Conservation (phyloP, 2,329 filamentous ascomycete genomes). For the Hymenoscyphus albidus region DNA sequence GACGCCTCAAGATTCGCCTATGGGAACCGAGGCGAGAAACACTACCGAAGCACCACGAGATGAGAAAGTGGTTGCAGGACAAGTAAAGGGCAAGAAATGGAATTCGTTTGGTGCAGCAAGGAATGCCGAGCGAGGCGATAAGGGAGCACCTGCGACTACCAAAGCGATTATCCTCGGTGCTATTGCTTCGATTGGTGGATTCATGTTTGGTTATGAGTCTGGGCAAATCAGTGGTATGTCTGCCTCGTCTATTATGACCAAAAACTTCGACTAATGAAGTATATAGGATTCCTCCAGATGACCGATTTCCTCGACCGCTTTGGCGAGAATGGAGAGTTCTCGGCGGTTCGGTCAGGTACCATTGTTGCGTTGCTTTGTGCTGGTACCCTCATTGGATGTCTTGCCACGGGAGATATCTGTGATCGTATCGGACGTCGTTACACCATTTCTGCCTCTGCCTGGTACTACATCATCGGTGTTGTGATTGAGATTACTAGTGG, state of each 20-base stretch:
- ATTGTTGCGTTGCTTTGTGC: constrained; percentile 61
- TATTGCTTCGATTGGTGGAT: constrained; percentile 52
- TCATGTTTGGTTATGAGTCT: constrained; percentile 49
- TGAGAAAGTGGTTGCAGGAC: not conserved
- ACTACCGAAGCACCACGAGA: not conserved
- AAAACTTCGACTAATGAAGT: constrained; percentile 27
- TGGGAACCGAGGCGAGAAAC: constrained; percentile 2
- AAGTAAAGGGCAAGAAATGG: not conserved
- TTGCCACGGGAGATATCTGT: constrained; percentile 56
- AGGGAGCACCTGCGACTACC: constrained; percentile 32
- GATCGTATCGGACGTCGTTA: constrained; percentile 58
- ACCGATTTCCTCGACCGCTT: constrained; percentile 53
- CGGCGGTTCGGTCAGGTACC: constrained; percentile 56
- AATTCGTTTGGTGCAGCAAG: not conserved
- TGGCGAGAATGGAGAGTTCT: constrained; percentile 47
- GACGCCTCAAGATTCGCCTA: constrained; percentile 5
- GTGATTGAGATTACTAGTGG: constrained; percentile 59
- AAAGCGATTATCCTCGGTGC: constrained; percentile 47
- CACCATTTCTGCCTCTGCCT: constrained; percentile 58
- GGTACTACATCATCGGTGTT: constrained; percentile 62
- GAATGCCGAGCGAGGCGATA: constrained; percentile 1
- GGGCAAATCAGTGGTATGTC: constrained; percentile 45
- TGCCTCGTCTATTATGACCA: not conserved
- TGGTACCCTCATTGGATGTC: constrained; percentile 55
- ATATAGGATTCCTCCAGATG: constrained; percentile 59